Base-by-base conservation (phyloP, 2,329 filamentous ascomycete species). In the Claviceps paspali region DNA sequence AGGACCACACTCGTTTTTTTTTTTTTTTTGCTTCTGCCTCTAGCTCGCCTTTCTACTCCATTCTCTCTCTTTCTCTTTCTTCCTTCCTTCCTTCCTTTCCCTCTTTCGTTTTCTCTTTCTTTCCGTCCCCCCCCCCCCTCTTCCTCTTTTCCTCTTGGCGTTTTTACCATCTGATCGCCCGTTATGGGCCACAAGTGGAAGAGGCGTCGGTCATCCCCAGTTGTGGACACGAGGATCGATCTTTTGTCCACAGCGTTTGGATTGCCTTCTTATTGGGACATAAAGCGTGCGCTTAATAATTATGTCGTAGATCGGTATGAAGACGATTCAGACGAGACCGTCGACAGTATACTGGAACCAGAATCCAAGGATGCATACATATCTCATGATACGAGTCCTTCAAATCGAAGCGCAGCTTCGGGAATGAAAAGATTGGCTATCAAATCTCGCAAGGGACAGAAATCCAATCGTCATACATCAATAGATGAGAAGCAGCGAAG, bases 171-270 rank as follows among this genome's bases (percentile, higher is more conserved):
- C 21, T 14, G n/a, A 12, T 18, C 28, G 12, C 9, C 23, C 19
- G 41, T 23, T 30, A 52, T 52, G 50, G 46, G 44, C n/a, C 38
- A 40, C 19, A 41, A 28, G 19, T 37, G 33, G 36, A 41, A 29
- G 19, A 35, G 33, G 19, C 29, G 24, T 14, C 15, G 21, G 9
- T 18, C 35, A 15, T 28, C 29, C n/a, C 4, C 28, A 8, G 19
- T 32, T 23, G 9, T 3, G 12, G 30, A 41, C n/a, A 42, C 41
- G 18, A 41, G 45, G n/a, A 30, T 53, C 19, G 52, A 53, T 36
- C 42, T 53, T 6, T 38, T 54, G 19, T 45, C 48, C 8, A 49
- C 50, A 3, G 41, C 45, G 4, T 53, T 54, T 38, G 51, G 51
- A 5, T 33, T 52, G 8, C 50, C 52, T 2, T 48, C 48, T 21